Percentiles rank a stretch among this genome's conserved stretches.
phyloP scores from a whole-genome alignment of 768 basidiomycete genomes.

The Ramaria sp. region DNA sequence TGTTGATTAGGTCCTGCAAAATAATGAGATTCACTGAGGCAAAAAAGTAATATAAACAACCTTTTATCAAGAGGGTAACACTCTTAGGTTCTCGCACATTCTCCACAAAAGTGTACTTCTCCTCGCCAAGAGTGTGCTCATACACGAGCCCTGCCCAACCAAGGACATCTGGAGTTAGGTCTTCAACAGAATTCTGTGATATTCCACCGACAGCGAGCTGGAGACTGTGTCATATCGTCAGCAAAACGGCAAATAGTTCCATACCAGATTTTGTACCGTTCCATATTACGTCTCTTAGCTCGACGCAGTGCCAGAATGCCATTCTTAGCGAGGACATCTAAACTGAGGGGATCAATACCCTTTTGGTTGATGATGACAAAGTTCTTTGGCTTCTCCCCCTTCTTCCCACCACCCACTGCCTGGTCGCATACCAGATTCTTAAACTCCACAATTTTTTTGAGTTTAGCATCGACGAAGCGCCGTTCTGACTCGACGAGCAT shows the following conservation, averaged over 20 bases:
- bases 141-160: constrained; percentile 99
- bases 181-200: constrained; percentile 97
- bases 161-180: constrained; percentile 80
- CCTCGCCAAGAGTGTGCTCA: constrained; percentile 97
- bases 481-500: constrained; percentile 98
- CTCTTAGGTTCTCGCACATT: constrained; percentile 92
- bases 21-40: not conserved
- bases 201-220: constrained; percentile 91
- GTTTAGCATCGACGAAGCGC: constrained; percentile 84
- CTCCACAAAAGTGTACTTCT: constrained; percentile 96
- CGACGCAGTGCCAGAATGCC: constrained; percentile 90
- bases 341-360: constrained; percentile 93
- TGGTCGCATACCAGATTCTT: constrained; percentile 96
- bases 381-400: constrained; percentile 48
- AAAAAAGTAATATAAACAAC: constrained; percentile 14
- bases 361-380: constrained; percentile 99
- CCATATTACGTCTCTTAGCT: constrained; percentile 98
- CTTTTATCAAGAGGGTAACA: constrained; percentile 95
- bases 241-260: constrained; percentile 7
- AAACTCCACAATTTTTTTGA: constrained; percentile 92
- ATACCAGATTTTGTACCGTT: constrained; percentile 46
- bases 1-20: constrained; percentile 73
- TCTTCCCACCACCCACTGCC: constrained; percentile 70
- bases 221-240: constrained; percentile 38
- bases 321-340: constrained; percentile 94